These are phyloP conservation scores for Coemansia sp. DNA, from an alignment of 192 early-diverging fungal species.

Conservation along the genomic window DNA sequence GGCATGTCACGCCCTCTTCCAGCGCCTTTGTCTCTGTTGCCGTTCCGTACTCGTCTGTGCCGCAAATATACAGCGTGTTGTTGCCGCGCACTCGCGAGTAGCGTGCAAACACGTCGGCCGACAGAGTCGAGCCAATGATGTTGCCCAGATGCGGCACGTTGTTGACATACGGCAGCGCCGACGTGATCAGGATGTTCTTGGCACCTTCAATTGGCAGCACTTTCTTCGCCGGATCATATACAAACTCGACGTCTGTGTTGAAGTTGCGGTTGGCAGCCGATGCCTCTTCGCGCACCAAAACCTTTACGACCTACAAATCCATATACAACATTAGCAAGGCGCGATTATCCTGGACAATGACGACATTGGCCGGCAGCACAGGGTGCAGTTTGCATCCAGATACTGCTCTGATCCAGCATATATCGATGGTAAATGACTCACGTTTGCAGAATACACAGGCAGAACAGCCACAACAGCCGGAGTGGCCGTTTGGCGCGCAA, in stretches of 20 bases:
- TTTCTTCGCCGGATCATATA: slow-evolving; percentile 23
- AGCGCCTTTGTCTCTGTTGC: slow-evolving; percentile 98
- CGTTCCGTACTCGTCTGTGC: slow-evolving; percentile 99
- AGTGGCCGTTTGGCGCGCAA: slow-evolving; percentile 8
- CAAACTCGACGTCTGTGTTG: slow-evolving; percentile 24
- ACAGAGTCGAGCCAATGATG: slow-evolving; percentile 97
- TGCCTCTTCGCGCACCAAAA: slow-evolving; percentile 48
- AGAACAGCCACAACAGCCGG: slow-evolving; percentile 30
- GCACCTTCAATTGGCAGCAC: slow-evolving; percentile 38
- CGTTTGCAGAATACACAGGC: slow-evolving; percentile 30
- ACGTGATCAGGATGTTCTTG: slow-evolving; percentile 94
- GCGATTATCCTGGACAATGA: not conserved
- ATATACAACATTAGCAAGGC: not conserved
- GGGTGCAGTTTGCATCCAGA: not conserved
- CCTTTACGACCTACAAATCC: slow-evolving; percentile 35
- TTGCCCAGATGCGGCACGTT: slow-evolving; percentile 99
- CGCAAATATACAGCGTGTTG: slow-evolving; percentile 92
- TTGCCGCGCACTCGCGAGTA: slow-evolving; percentile 86
- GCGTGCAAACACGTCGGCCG: slow-evolving; percentile 95
- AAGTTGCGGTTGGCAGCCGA: slow-evolving; percentile 49
- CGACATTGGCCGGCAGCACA: slow-evolving; percentile 5
- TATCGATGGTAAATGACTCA: slow-evolving; percentile 38
- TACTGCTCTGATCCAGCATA: not conserved
- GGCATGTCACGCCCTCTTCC: slow-evolving; percentile 85
- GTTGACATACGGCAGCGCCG: slow-evolving; percentile 97